These are phyloP conservation scores for Coemansia sp. DNA, from an alignment of 192 early-diverging fungal species.

Conservation along the genomic window DNA sequence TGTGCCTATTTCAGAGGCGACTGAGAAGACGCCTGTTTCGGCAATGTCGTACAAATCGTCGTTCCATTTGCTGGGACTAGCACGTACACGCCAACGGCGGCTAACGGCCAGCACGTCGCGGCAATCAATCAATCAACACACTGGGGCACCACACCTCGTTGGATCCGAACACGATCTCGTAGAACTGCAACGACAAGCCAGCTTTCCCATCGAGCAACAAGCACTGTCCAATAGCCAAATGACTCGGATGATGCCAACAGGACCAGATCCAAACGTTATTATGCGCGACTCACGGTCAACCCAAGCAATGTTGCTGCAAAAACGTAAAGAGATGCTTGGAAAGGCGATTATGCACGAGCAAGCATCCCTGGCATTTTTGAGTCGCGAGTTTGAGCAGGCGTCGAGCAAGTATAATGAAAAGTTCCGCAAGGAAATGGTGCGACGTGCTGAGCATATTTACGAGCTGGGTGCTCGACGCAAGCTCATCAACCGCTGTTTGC, in stretches of 20 bases:
- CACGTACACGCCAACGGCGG: conserved; percentile 43
- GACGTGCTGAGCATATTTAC: conserved; percentile 51
- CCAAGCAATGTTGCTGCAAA: conserved; percentile 45
- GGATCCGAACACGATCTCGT: background rate
- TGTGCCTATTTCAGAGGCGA: background rate
- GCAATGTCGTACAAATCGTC: conserved; percentile 53
- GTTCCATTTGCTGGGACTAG: conserved; percentile 48
- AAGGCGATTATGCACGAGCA: conserved; percentile 47
- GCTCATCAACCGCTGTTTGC: conserved; percentile 54
- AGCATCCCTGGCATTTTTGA: conserved; percentile 32
- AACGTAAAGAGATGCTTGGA: conserved; percentile 52
- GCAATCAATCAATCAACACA: conserved; percentile 14
- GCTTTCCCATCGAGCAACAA: conserved; percentile 27
- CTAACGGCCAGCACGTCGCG: conserved; percentile 47
- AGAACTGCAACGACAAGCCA: conserved; percentile 40
- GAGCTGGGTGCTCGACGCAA: conserved; percentile 53
- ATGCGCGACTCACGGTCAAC: conserved; percentile 56
- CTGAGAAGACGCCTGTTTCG: conserved; percentile 17
- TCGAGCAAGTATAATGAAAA: conserved; percentile 32
- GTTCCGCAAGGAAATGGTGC: conserved; percentile 41
- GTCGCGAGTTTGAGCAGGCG: conserved; percentile 48
- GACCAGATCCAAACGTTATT: conserved; percentile 51
- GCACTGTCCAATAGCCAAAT: conserved; percentile 28
- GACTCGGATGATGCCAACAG: conserved; percentile 41
- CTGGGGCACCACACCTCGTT: background rate